Evolutionary conservation across 2,329 filamentous ascomycete genomes (phyloP), one percentile per base, ranked within the genome.

Genomic region (Alternaria conjuncta): DNA sequence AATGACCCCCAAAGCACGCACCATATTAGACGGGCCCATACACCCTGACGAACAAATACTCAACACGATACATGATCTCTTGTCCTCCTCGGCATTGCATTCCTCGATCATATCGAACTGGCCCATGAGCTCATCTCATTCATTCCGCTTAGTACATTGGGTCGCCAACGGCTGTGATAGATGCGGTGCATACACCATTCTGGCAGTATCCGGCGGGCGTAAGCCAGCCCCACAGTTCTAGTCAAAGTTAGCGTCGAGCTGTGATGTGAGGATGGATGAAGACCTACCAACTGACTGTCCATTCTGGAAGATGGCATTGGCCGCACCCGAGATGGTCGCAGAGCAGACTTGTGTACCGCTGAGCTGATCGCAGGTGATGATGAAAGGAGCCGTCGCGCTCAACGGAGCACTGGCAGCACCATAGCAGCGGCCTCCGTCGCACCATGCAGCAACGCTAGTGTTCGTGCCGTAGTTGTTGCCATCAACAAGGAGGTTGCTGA

Each of bases 361-460:
- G 20, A 51, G 18, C 26, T 51, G 47, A 51, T 51, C 47, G 10
- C 47, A 51, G 2, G 47, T 51, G 18, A 51, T 51, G 18, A 51
- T 21, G 26, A 51, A 51, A 2, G 47, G 47, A 51, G 47, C 47
- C 1, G 47, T 51, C 1, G 47, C 47, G 8, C 4, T 51, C 47
- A 51, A 1, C 2, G 47, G 47, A 0, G 20, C 26, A 21, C 7
- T 51, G 26, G 47, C 47, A 4, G 47, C 2, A 21, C 47, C 47
- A 3, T 32, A 51, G 26, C 47, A 51, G 47, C 47, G 47, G 3
- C 47, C 47, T 2, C n/a, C 7, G 1, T 51, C 47, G 18, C 47
- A 51, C 47, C 47, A 51, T 6, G 47, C 47, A 11, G 2, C 47
- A 2, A 51, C 47, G 3, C 47, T 51, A 5, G 26, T 51, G 26